Evolutionary conservation across 164 flowering plant species (phyloP).

Genomic region (Buxus sempervirens): DNA sequence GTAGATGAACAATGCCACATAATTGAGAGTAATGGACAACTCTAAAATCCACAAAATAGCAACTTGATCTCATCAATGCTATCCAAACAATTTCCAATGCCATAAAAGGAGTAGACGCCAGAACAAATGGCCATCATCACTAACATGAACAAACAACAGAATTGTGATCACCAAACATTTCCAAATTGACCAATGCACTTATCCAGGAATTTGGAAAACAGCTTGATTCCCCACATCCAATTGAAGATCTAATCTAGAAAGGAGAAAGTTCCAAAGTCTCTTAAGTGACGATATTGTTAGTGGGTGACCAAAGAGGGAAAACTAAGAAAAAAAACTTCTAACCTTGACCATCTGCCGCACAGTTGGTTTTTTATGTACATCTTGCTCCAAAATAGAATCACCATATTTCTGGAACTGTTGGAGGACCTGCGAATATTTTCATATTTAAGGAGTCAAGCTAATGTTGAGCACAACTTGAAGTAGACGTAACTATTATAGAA

Average conservation of each 20-base stretch:
- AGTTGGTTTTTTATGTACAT: conserved; percentile 64
- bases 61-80: neutral
- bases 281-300: too few species aligned
- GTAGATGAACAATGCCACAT: neutral
- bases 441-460: conserved; percentile 1
- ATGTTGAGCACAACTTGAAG: neutral
- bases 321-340: conserved; percentile 3
- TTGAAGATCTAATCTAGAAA: neutral
- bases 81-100: neutral
- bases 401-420: conserved; percentile 75
- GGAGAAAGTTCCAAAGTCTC: neutral
- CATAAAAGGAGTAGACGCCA: neutral
- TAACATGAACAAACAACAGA: neutral
- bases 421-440: conserved; percentile 49
- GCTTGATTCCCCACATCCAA: neutral
- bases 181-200: neutral
- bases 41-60: neutral
- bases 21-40: neutral
- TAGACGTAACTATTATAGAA: conserved; percentile 4
- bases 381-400: conserved; percentile 60
- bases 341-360: conserved; percentile 81
- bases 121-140: neutral
- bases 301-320: neutral
- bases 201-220: neutral
- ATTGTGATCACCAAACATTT: neutral